phyloP scores from a whole-genome alignment of 805 yeast species.

The Zygosaccharomyces bailii region DNA sequence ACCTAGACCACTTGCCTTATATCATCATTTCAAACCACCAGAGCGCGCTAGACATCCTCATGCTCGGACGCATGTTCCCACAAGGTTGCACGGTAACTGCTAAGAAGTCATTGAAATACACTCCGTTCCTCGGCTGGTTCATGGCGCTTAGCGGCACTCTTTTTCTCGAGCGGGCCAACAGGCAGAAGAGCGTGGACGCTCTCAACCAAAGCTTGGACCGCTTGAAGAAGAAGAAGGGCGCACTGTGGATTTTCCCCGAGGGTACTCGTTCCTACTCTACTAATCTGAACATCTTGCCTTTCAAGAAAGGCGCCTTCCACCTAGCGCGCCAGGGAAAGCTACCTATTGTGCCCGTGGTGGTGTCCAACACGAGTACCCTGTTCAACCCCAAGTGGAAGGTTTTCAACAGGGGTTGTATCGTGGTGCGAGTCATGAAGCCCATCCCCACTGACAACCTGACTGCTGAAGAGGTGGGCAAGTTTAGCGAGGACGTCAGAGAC shows the following conservation, averaged over 20 bases:
- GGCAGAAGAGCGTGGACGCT: conserved; percentile 70
- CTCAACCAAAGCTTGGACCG: conserved; percentile 64
- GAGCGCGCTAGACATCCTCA: conserved; percentile 76
- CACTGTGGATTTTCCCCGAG: conserved; percentile 90
- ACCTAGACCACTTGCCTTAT: conserved; percentile 62
- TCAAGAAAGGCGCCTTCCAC: conserved; percentile 98
- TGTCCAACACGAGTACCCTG: conserved; percentile 76
- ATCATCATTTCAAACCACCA: conserved; percentile 87
- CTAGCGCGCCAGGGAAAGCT: conserved; percentile 89
- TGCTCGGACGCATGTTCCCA: conserved; percentile 83
- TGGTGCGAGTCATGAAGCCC: conserved; percentile 78
- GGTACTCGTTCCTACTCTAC: conserved; percentile 87
- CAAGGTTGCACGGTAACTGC: conserved; percentile 89
- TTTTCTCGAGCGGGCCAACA: conserved; percentile 78
- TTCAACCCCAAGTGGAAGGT: conserved; percentile 56
- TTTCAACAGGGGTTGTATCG: conserved; percentile 76
- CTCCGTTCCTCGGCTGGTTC: conserved; percentile 96
- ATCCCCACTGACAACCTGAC: conserved; percentile 66
- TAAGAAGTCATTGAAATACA: conserved; percentile 73
- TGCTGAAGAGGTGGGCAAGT: conserved; percentile 63
- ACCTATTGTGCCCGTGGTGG: conserved; percentile 86
- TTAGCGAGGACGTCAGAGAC: conserved; percentile 54
- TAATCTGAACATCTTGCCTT: conserved; percentile 70
- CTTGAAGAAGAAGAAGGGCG: conserved; percentile 62
- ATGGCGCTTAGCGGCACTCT: conserved; percentile 89